phyloP scores from a whole-genome alignment of 768 basidiomycete genomes.

The Cyathus striatus region DNA sequence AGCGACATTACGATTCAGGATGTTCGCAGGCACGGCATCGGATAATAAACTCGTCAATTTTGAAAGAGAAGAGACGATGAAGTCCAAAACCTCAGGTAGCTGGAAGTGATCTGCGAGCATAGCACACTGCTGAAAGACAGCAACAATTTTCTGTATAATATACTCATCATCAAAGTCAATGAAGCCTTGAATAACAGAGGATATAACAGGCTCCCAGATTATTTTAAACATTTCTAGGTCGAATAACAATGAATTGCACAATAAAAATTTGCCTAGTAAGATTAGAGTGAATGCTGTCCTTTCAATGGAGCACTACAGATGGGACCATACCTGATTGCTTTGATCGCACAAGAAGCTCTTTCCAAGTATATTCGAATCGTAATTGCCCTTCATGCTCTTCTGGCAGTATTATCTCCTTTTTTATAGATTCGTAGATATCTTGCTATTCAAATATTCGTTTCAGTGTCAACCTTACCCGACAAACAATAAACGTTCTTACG shows the following conservation, averaged over 20 bases:
- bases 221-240: slow-evolving; percentile 92
- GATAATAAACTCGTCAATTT: slow-evolving; percentile 86
- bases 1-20: slow-evolving; percentile 83
- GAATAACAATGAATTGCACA: slow-evolving; percentile 75
- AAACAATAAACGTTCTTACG: slow-evolving; percentile 36
- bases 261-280: slow-evolving; percentile 59
- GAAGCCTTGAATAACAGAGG: slow-evolving; percentile 94
- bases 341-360: slow-evolving; percentile 82
- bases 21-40: slow-evolving; percentile 60
- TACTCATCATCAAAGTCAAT: slow-evolving; percentile 96
- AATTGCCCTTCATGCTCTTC: slow-evolving; percentile 96
- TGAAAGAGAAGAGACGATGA: slow-evolving; percentile 87
- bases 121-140: slow-evolving; percentile 94
- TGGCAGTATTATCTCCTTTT: slow-evolving; percentile 93
- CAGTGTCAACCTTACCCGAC: not conserved
- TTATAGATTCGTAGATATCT: slow-evolving; percentile 91
- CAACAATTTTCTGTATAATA: slow-evolving; percentile 89
- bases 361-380: slow-evolving; percentile 99
- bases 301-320: no score
- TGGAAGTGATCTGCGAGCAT: slow-evolving; percentile 85
- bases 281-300: not conserved
- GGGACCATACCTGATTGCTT: slow-evolving; percentile 61
- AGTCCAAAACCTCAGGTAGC: slow-evolving; percentile 95
- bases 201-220: slow-evolving; percentile 88
- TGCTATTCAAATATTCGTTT: slow-evolving; percentile 40